Evolutionary conservation across 345 rosid genomes (phyloP).

Genomic region (Citrus maxima): DNA sequence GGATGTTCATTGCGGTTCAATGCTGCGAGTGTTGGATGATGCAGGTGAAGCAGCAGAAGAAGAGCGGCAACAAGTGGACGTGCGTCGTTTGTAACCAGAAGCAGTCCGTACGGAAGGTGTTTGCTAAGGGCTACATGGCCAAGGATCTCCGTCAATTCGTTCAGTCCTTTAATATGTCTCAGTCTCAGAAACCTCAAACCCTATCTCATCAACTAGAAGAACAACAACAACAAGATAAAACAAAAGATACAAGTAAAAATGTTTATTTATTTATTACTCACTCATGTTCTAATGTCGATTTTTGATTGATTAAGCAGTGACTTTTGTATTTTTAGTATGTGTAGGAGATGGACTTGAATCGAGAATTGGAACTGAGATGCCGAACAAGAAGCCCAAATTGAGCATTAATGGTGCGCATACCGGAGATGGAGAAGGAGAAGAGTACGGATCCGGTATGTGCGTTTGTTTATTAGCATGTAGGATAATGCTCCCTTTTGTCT

Average conservation of each 20-base stretch:
- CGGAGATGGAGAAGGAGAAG: background rate
- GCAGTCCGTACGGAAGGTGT: constrained; percentile 65
- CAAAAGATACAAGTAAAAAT: background rate
- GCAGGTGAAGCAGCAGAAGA: constrained; percentile 98
- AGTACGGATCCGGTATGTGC: background rate
- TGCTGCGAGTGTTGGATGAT: constrained; percentile 85
- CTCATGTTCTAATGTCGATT: background rate
- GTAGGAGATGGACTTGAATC: constrained; percentile 33
- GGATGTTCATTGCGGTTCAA: constrained; percentile 62
- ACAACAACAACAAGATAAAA: background rate
- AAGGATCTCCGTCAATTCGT: constrained; percentile 74
- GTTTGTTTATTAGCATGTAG: no score
- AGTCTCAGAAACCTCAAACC: constrained; percentile 12
- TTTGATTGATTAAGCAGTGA: background rate
- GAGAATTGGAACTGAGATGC: constrained; percentile 50
- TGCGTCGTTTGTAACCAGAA: constrained; percentile 85
- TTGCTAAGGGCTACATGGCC: constrained; percentile 63
- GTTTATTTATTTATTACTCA: background rate
- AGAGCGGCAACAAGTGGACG: constrained; percentile 71
- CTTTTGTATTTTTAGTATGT: background rate
- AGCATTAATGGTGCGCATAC: constrained; percentile 10
- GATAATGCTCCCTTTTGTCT: no score
- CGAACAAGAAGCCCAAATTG: constrained; percentile 53
- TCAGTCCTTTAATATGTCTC: constrained; percentile 78
- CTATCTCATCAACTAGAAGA: no score